Evolutionary conservation across 257 asterid species (phyloP).

Genomic region (Capsicum chinense): DNA sequence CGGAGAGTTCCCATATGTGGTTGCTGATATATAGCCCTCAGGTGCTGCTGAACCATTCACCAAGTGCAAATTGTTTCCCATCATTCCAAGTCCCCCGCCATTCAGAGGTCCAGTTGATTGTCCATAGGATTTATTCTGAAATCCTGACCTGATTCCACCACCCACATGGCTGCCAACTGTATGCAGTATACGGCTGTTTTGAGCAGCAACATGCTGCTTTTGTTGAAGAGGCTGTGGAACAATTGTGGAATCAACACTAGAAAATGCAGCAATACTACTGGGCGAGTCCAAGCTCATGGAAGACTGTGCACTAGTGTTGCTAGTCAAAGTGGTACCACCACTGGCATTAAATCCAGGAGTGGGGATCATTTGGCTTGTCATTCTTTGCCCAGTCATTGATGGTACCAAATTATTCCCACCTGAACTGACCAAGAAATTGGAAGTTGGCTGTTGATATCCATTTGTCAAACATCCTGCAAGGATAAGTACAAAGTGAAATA

Average conservation of each 20-base stretch:
- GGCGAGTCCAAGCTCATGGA: conserved; percentile 63
- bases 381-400: conserved; percentile 71
- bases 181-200: conserved; percentile 79
- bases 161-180: conserved; percentile 85
- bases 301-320: conserved; percentile 50
- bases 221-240: conserved; percentile 73
- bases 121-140: conserved; percentile 81
- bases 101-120: conserved; percentile 61
- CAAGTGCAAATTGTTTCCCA: conserved; percentile 55
- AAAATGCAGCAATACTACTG: conserved; percentile 55
- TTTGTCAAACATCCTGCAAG: conserved; percentile 67
- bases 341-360: conserved; percentile 78
- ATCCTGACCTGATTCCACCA: conserved; percentile 74
- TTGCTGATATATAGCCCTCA: conserved; percentile 61
- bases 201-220: conserved; percentile 79
- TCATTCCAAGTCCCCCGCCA: conserved; percentile 70
- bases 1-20: conserved; percentile 60
- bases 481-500: conserved; percentile 34
- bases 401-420: conserved; percentile 64
- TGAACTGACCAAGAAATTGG: conserved; percentile 59
- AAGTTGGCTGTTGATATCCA: conserved; percentile 72
- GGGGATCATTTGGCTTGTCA: conserved; percentile 94
- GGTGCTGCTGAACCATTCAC: conserved; percentile 56
- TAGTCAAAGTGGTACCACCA: conserved; percentile 47
- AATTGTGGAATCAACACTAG: conserved; percentile 63